A percentile compares a stretch with the other conserved stretches of the same genome.
Evolutionary conservation across 2,329 filamentous ascomycete species (phyloP).

Genomic region (Penicillium sp.): DNA sequence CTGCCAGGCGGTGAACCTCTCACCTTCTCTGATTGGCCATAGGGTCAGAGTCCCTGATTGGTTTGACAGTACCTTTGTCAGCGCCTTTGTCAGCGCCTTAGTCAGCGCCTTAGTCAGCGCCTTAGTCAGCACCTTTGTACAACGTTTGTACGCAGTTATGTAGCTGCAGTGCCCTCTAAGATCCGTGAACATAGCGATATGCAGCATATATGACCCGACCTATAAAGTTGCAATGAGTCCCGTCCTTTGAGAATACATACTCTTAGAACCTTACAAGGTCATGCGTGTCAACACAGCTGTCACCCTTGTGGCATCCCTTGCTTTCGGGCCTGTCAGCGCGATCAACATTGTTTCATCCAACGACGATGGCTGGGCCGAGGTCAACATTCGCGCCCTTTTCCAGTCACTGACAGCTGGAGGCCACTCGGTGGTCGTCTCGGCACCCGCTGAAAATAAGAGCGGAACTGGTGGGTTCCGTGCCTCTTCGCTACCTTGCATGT

Average conservation of each 20-base stretch:
- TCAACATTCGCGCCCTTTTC: conserved; percentile 59
- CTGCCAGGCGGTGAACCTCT: too few relatives aligned
- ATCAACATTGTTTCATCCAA: conserved; percentile 61
- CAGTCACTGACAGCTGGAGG: conserved; percentile 51
- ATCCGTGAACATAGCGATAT: neutral
- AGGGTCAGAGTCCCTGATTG: too few relatives aligned
- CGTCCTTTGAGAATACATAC: neutral
- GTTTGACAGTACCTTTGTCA: too few relatives aligned
- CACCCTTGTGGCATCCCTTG: conserved; percentile 9
- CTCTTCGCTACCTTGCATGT: neutral
- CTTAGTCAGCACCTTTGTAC: too few relatives aligned
- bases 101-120: too few relatives aligned
- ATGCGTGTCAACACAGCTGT: conserved; percentile 20
- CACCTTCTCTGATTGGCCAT: too few relatives aligned
- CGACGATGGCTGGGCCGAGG: conserved; percentile 70
- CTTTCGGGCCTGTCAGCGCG: conserved; percentile 22
- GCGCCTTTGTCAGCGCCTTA: too few relatives aligned
- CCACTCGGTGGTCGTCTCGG: conserved; percentile 60
- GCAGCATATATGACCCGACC: neutral
- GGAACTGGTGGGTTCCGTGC: conserved; percentile 48
- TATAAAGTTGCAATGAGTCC: neutral
- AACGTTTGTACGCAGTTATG: too few relatives aligned
- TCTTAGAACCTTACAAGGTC: too few relatives aligned
- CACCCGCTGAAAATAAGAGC: conserved; percentile 62
- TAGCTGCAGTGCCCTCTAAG: too few relatives aligned